Base-by-base conservation (phyloP, 2,329 filamentous ascomycete species). In the Pseudogymnoascus destructans region DNA sequence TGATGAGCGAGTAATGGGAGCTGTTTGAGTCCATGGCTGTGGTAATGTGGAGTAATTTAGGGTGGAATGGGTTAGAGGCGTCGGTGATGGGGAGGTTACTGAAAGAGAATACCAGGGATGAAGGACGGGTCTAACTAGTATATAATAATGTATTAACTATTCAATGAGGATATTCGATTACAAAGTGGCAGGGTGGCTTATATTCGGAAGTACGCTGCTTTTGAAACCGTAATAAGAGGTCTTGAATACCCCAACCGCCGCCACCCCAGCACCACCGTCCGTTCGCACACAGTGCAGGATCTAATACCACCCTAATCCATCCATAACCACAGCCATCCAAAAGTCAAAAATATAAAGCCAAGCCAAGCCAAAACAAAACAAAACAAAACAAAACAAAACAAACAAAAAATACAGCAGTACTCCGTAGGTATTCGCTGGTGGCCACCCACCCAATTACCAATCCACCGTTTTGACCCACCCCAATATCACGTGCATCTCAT, bases 91-190 rank as follows among this genome's bases (percentile, higher is more conserved):
- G 25, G 15, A 52, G 5, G 46, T 17, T 52, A 27, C 25, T 30
- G 46, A 19, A 32, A 52, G 46, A 52, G 46, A 30, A 52, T 52
- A 52, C 46, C 46, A 52, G 25, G 46, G 15, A 32, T 52, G n/a
- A 32, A 52, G 25, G 46, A 52, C 23, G 15, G 46, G 46, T 52
- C 46, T 52, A 52, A 17, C 10, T 10, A 52, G 30, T 30, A 52
- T 52, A 52, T 52, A 52, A 52, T 52, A 52, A 30, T 52, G 46
- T 52, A 52, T 52, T 19, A 52, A 52, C 10, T 52, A 52, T 15
- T n/a, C 19, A 49, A 27, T 27, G 6, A 27, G 21, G 21, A 2
- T 9, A 49, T 49, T 46, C 40, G 40, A 40, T 19, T 19, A 40
- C 9, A 8, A 9, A 15, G 6, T 38, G 13, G 32, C n/a, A 13